Base-by-base conservation (phyloP, 208 protist genomes). In the Blechomonas ayalai region DNA sequence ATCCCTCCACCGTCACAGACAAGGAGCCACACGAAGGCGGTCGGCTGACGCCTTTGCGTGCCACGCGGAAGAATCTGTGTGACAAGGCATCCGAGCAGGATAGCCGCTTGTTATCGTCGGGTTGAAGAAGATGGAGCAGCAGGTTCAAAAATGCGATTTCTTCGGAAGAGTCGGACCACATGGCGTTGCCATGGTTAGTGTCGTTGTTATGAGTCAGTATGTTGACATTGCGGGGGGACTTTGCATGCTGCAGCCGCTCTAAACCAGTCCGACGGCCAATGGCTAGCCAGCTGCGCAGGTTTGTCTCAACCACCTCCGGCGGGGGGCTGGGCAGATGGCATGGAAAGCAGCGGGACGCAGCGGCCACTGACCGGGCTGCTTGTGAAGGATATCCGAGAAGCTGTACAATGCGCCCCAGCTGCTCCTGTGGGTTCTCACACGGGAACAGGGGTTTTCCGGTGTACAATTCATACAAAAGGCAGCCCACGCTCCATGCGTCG, bases 371-470 rank as follows among this genome's bases (percentile, higher is more conserved):
- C 52, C 19, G 2, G 51, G 29, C 28, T 80, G 59, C 38, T 58
- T 67, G n/a, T 75, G 71, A 15, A 25, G 54, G 25, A 40, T 56
- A 62, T 33, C 91, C 95, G 36, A 96, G 52, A 25, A 93, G 70
- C 38, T 92, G 72, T 25, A 95, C 89, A 56, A 98, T 97, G 47
- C 59, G 73, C 12, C 59, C 65, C 4, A 98, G 52, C 64, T 97
- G 91, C 19, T 97, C 83, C 33, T 83, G 47, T 58, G 79, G 73
- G 33, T 73, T 83, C 27, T 91, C 68, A 13, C 93, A 90, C 6
- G 90, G 78, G 66, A 99, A 98, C 46, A 98, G 63, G 9, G 97
- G 95, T 33, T 82, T 77, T 18, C 88, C 87, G 27, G 85, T 89
- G 65, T 88, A 83, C 13, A 96, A 46, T 60, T 96, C 90, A 59